Conservation (phyloP, 345 rosid genomes). For the Xanthoceras sorbifolium region DNA sequence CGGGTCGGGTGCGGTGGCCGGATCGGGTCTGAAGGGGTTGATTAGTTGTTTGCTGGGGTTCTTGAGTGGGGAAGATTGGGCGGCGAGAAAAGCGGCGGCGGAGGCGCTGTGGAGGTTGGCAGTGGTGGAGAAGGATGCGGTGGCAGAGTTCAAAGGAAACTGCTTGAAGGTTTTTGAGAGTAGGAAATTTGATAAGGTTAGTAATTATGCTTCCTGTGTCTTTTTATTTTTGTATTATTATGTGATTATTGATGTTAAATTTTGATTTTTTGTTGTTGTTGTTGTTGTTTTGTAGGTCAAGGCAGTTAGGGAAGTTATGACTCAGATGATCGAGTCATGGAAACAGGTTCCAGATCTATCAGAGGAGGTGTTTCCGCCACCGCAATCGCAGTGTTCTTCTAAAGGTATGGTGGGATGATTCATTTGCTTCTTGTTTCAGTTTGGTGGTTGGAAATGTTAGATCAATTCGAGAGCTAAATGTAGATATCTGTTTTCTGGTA, state of each 20-base stretch:
- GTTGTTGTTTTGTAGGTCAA: constrained; percentile 58
- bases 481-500: background rate
- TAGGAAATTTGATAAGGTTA: constrained; percentile 85
- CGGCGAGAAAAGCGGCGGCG: constrained; percentile 86
- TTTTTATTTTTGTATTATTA: constrained; percentile 6
- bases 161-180: constrained; percentile 70
- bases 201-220: background rate
- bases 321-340: constrained; percentile 88
- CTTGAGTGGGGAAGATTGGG: constrained; percentile 79
- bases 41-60: constrained; percentile 61
- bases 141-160: constrained; percentile 65
- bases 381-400: constrained; percentile 61
- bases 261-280: background rate
- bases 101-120: constrained; percentile 82
- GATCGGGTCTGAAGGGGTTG: constrained; percentile 45
- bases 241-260: constrained; percentile 9
- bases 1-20: constrained; percentile 63
- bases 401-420: constrained; percentile 47
- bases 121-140: constrained; percentile 58
- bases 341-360: constrained; percentile 88
- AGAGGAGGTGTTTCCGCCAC: constrained; percentile 69
- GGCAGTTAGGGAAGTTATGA: constrained; percentile 91
- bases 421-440: constrained; percentile 2
- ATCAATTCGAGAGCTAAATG: background rate
- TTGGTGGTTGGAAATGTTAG: background rate